Evolutionary conservation across 2,329 filamentous ascomycete genomes (phyloP), one percentile per base, ranked within the genome.

Genomic region (Aphanoascus verrucosus): DNA sequence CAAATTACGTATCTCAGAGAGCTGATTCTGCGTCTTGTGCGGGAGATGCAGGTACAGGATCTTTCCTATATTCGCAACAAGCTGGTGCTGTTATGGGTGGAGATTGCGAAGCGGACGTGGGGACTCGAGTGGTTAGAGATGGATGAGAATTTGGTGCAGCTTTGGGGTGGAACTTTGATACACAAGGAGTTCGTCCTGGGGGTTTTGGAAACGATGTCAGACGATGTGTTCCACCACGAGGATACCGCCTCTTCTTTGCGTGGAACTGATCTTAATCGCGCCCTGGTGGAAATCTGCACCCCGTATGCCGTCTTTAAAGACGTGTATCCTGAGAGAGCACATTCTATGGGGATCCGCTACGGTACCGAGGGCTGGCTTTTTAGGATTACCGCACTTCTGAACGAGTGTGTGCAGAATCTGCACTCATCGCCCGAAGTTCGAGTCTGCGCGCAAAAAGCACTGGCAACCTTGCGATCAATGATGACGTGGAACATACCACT

Each of bases 31-130:
- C 77, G 84, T 65, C 82, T 98, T 11, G 86, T 88, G 11, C 81
- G 85, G 63, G 77, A 79, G 57, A 75, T 94, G 42, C 76, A 80
- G 4, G 78, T 78, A 44, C 78, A 82, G 17, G 91, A 97, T 65
- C 87, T 88, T 2, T 69, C 79, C 32, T 98, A 90, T 66, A 74
- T 96, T 59, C 80, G 91, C 61, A 97, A 94, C 76, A 98, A 98
- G 73, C 84, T 93, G 34, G 88, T 88, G 28, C 86, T 94, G 70
- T 73, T 98, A 57, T 98, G 93, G 93, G 87, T 90, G 6, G 93
- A 97, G 69, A 77, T 95, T 51, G 89, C 90, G 40, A 97, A 97
- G 74, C 81, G 91, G 62, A 86, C 82, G 65, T 98, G 93, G 93
- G 88, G 79, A n/a, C 77, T 81, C 32, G 86, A 93, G 57, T 98